Base-by-base conservation (phyloP, 2,329 filamentous ascomycete species). In the Ascochyta clinopodiicola region DNA sequence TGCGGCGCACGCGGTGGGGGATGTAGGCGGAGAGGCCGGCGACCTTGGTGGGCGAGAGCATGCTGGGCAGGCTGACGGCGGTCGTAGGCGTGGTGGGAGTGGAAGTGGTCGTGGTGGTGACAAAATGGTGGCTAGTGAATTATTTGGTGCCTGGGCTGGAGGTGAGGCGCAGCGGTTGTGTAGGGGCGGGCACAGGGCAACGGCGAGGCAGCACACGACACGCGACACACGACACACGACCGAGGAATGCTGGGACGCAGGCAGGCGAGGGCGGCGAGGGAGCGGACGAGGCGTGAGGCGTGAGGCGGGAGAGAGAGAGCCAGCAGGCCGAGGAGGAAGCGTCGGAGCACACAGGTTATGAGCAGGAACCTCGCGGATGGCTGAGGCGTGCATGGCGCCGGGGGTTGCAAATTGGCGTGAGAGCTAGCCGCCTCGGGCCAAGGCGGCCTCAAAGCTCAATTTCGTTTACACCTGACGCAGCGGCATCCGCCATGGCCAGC, bases 1-100 rank as follows among this genome's bases (percentile, higher is more conserved):
- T 86, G 68, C 88, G 80, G 65, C 87, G 86, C 71, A 89, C 80
- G 61, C 86, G 82, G 75, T 88, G 86, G 44, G 87, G 86, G 43
- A 89, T 78, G 60, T 83, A 78, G 44, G 78, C 78, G 12, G 80
- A 76, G 66, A 80, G 78, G 68, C 81, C 78, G 8, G 80, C 79
- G 54, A 80, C 62, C 55, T 77, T 78, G 54, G 77, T 64, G 44
- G 70, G 69, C 61, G 76, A 71, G 61, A 80, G 72, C 75, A 79
- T 78, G 58, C 68, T 63, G 51, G 67, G 38, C 49, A 36, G 67
- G 4, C 17, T 43, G 40, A 13, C 15, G 40, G 40, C 24, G 40
- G 17, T n/a, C n/a, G 13, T 37, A 55, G 63, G 32, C 22, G 61
- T 44, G 54, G 60, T 62, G 63, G 73, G 67, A 63, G 22, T 24